phyloP scores from a whole-genome alignment of 2,329 filamentous ascomycete genomes.

The Fusarium verticillioides region DNA sequence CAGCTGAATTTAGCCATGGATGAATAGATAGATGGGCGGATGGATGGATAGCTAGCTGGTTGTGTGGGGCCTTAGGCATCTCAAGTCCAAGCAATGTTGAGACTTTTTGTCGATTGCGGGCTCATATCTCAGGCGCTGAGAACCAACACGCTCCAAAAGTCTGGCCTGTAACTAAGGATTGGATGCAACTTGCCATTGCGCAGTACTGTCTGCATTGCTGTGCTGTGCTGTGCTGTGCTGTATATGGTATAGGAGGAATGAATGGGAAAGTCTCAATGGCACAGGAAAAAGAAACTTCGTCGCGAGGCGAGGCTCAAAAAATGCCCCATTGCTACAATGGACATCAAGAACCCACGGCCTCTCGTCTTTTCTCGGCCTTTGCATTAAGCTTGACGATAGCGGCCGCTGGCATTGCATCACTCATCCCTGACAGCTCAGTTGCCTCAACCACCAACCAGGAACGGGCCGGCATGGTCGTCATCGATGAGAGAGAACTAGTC shows the following conservation, averaged over 20 bases:
- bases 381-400: constrained; percentile 10
- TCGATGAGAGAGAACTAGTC: not conserved
- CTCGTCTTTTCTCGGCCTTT: not conserved
- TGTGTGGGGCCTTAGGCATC: constrained; percentile 9
- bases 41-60: constrained; percentile 2
- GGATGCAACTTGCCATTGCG: not conserved
- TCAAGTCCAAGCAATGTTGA: not conserved
- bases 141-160: constrained; percentile 19
- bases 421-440: constrained; percentile 27
- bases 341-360: not conserved
- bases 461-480: constrained; percentile 21
- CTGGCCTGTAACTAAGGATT: constrained; percentile 4
- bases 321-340: not conserved
- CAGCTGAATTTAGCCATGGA: not conserved
- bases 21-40: not conserved
- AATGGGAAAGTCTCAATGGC: not conserved
- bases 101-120: constrained; percentile 19
- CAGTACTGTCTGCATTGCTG: not conserved
- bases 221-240: not conserved
- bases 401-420: not conserved
- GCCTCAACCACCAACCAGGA: constrained; percentile 17
- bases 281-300: not conserved
- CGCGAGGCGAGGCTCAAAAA: not conserved
- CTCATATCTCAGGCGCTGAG: constrained; percentile 29
- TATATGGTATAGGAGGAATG: not conserved